A percentile compares a stretch with the other conserved stretches of the same genome.
Evolutionary conservation across 2,329 filamentous ascomycete species (phyloP).

Genomic region (Fusarium temperatum): DNA sequence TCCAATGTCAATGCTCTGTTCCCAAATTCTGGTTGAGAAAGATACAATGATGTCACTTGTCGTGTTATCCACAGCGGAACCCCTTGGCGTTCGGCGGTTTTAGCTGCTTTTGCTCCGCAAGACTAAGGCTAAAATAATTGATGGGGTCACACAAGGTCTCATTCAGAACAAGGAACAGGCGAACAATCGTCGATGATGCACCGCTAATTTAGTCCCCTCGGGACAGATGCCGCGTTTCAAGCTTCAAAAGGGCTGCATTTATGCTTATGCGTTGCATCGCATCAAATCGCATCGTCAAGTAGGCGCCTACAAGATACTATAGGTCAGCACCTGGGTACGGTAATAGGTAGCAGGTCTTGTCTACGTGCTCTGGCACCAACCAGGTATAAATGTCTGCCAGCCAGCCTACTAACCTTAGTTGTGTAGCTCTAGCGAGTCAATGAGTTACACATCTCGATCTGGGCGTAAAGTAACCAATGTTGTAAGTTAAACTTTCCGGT

Average conservation of each 20-base stretch:
- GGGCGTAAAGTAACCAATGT: background rate
- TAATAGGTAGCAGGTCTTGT: background rate
- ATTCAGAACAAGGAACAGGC: conserved; percentile 19
- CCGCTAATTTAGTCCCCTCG: conserved; percentile 20
- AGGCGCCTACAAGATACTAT: background rate
- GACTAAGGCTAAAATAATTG: conserved; percentile 2
- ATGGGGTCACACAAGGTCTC: conserved; percentile 1
- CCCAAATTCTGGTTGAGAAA: conserved; percentile 14
- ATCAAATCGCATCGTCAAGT: background rate
- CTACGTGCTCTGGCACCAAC: background rate
- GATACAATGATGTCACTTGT: conserved; percentile 33
- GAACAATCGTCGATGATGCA: conserved; percentile 23
- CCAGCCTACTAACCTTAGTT: background rate
- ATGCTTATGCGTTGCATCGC: background rate
- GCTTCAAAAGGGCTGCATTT: background rate
- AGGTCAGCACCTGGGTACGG: background rate
- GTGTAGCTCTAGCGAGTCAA: background rate
- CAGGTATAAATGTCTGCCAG: background rate
- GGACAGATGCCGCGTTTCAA: background rate
- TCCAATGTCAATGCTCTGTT: conserved; percentile 3
- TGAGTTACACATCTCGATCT: background rate
- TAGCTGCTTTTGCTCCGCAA: conserved; percentile 7
- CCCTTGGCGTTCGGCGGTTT: conserved; percentile 20
- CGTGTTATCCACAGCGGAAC: conserved; percentile 8
- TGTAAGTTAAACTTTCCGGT: background rate